These are phyloP conservation scores for Macrolepiota dolichaula DNA, from an alignment of 768 basidiomycete genomes.

Conservation along the genomic window DNA sequence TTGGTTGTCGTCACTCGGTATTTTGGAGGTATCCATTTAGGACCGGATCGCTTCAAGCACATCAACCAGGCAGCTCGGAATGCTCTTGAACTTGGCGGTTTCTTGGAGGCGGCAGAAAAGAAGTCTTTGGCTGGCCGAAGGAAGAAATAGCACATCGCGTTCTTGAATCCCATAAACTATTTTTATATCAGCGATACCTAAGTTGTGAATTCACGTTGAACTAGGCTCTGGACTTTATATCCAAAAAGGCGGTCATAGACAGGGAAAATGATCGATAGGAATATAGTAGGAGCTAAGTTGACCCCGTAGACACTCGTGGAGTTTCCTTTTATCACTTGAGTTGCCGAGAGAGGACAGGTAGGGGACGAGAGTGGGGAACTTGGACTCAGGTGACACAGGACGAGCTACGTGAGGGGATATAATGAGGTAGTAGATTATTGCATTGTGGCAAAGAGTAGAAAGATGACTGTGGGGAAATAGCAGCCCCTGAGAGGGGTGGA, in stretches of 20 bases:
- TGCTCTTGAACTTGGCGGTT: slow-evolving; percentile 84
- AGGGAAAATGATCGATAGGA: not conserved
- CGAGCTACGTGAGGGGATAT: no score
- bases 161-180: not conserved
- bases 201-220: not conserved
- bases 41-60: slow-evolving; percentile 85
- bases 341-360: not conserved
- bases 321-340: not conserved
- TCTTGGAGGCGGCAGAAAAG: slow-evolving; percentile 55
- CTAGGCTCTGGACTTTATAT: not conserved
- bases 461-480: not conserved
- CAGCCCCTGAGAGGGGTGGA: not conserved
- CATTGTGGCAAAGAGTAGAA: not conserved
- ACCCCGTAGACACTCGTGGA: not conserved
- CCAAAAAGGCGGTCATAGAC: not conserved
- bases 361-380: not conserved
- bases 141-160: slow-evolving; percentile 21
- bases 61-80: slow-evolving; percentile 95
- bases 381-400: no score
- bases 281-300: not conserved
- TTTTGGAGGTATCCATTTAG: slow-evolving; percentile 90
- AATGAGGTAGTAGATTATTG: no score
- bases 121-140: slow-evolving; percentile 27
- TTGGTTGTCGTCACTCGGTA: slow-evolving; percentile 91
- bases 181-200: not conserved